Evolutionary conservation across 352 stramenopile species (phyloP), one percentile per base, ranked within the genome.

Genomic region (Globisporangium canariense): DNA sequence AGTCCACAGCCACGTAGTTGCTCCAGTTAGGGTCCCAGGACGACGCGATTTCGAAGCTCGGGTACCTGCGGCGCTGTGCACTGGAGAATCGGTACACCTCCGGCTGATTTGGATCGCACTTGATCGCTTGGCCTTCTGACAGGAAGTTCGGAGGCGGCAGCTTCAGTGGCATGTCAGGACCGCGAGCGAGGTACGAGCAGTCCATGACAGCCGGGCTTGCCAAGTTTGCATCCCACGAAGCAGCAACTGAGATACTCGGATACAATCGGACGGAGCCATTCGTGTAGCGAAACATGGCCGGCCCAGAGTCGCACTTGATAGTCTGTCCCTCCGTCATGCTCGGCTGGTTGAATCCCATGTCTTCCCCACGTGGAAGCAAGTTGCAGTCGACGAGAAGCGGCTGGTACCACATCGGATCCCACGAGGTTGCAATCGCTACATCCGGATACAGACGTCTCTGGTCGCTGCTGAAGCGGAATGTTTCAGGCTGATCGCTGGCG

Each of bases 1-100:
- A 73, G 54, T 73, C 67, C 1, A 73, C 62, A 4, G 60, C 57
- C 14, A 61, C 2, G 11, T 40, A 58, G 16, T 47, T 61, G 20
- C 14, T 50, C 62, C 58, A 74, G 22, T 64, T 61, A 5, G 52
- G 14, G 20, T 74, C 67, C 67, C 67, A 74, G 40, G 67, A 74
- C 14, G 36, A 20, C 7, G 67, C 67, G 25, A 73, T 58, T 9
- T n/a, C 36, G n/a, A 58, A 46, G 9, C 46, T 67, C 34, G 62
- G 62, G 55, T 73, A 73, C 53, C 67, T 64, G 18, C 63, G 58
- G 18, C 25, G 36, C 53, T 67, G 32, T 14, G 45, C 63, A 36
- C 45, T 53, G 10, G 11, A 53, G 25, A 62, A 65, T 22, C 67
- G 52, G 30, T 62, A 73, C 5, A 70, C 62, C 8, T 59, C 63